These are phyloP conservation scores for Pisolithus albus DNA, from an alignment of 768 basidiomycete species.

Conservation along the genomic window DNA sequence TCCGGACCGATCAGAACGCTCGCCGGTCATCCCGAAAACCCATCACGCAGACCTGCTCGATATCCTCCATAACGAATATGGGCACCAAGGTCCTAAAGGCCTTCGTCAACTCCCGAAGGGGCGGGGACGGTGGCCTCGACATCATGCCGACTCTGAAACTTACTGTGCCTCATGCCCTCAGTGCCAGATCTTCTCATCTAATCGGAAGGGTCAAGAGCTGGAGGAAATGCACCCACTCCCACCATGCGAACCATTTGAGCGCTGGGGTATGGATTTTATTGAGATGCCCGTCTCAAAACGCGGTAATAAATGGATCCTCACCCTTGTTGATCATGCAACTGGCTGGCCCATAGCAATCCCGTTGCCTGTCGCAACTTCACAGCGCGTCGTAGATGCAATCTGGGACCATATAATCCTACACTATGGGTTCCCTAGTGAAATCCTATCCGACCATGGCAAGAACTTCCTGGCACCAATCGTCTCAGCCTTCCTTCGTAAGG, in stretches of 20 bases:
- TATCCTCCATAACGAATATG: not conserved
- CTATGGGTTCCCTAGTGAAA: not conserved
- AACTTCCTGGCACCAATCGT: too few species aligned
- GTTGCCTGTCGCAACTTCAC: not conserved
- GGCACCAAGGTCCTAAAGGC: not conserved
- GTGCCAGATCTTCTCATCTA: not conserved
- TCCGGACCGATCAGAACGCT: not conserved
- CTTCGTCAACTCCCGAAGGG: not conserved
- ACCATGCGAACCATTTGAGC: not conserved
- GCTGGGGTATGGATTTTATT: not conserved
- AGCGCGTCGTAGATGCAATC: not conserved
- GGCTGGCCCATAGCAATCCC: not conserved
- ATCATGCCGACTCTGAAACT: not conserved
- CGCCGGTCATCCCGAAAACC: not conserved
- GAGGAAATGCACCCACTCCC: not conserved
- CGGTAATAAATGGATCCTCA: not conserved
- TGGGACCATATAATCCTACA: not conserved
- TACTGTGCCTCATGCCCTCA: too few species aligned
- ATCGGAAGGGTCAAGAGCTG: not conserved
- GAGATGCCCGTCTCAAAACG: not conserved
- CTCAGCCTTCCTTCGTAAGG: not conserved
- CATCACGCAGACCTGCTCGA: not conserved
- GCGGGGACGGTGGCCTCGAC: not conserved
- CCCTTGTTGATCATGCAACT: not conserved
- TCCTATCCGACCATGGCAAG: not conserved